A percentile compares a stretch with the other conserved stretches of the same genome.
Conservation (phyloP, 768 basidiomycete genomes). For the Tubosaeta sp. region DNA sequence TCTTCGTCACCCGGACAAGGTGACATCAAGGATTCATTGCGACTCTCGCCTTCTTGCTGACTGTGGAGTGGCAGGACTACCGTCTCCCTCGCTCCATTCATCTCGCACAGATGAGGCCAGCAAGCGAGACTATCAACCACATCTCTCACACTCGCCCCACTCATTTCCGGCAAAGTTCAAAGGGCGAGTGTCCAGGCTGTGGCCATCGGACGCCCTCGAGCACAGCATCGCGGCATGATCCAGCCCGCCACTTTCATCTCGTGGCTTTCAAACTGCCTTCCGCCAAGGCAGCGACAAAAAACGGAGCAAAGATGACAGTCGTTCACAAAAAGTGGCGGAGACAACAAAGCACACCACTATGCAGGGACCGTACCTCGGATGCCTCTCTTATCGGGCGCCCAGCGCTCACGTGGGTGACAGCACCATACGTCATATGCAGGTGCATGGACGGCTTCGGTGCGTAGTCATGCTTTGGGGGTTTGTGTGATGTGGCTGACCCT, state of each 20-base stretch:
- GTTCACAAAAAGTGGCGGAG: not conserved
- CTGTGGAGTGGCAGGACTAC: not conserved
- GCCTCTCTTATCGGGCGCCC: not conserved
- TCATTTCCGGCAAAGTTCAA: not conserved
- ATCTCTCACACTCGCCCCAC: not conserved
- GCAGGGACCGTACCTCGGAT: not conserved
- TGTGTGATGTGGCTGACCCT: not conserved
- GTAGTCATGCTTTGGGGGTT: no score
- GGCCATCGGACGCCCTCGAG: not conserved
- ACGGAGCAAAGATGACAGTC: not conserved
- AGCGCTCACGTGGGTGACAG: not conserved
- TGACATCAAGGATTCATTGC: not conserved
- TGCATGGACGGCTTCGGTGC: slow-evolving; percentile 1
- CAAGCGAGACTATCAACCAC: slow-evolving; percentile 3
- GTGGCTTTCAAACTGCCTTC: slow-evolving; percentile 1
- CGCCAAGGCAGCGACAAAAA: not conserved
- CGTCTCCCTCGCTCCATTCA: not conserved
- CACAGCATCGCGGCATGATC: not conserved
- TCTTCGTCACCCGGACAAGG: not conserved
- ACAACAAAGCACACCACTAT: slow-evolving; percentile 1
- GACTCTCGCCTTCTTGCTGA: not conserved
- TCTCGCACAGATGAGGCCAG: slow-evolving; percentile 1
- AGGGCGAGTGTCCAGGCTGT: not conserved
- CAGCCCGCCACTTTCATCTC: not conserved
- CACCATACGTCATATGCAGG: not conserved